Evolutionary conservation across 768 basidiomycete genomes (phyloP).

Genomic region (Dioszegia crocea): DNA sequence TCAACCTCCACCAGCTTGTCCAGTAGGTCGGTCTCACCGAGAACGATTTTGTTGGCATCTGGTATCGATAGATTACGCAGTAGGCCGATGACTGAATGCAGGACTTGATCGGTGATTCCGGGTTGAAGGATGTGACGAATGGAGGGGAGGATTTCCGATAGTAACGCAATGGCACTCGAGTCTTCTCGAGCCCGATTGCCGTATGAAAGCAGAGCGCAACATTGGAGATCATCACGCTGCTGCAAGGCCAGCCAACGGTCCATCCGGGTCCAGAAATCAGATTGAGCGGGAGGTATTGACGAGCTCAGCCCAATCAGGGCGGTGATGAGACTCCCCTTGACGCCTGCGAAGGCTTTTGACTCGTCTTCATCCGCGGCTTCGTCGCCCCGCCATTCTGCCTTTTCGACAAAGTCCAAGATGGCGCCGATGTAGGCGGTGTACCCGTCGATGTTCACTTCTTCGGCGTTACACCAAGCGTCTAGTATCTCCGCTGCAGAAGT

Average conservation of each 20-base stretch:
- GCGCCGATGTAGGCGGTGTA: not conserved
- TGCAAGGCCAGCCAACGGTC: slow-evolving; percentile 15
- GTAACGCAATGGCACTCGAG: slow-evolving; percentile 4
- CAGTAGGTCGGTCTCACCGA: slow-evolving; percentile 64
- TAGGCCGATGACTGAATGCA: slow-evolving; percentile 81
- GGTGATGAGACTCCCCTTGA: slow-evolving; percentile 13
- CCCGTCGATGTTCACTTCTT: not conserved
- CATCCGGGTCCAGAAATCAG: slow-evolving; percentile 26
- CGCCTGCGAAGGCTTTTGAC: not conserved
- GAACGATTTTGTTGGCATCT: slow-evolving; percentile 57
- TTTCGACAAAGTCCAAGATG: not conserved
- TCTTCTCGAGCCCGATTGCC: slow-evolving; percentile 33
- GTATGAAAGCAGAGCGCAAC: slow-evolving; percentile 31
- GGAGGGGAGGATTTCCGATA: not conserved
- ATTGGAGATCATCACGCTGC: slow-evolving; percentile 24
- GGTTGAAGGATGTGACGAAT: slow-evolving; percentile 7
- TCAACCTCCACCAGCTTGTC: slow-evolving; percentile 61
- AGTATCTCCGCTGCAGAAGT: slow-evolving; percentile 1
- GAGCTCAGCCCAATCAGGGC: slow-evolving; percentile 19
- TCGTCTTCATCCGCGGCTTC: not conserved
- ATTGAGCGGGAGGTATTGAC: not conserved
- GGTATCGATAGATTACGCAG: slow-evolving; percentile 72
- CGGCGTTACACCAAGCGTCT: not conserved
- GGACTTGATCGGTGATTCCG: slow-evolving; percentile 39
- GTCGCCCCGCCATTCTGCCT: not conserved